These are phyloP conservation scores for Aureobasidium pullulans DNA, from an alignment of 2,329 filamentous ascomycete genomes.

Conservation along the genomic window DNA sequence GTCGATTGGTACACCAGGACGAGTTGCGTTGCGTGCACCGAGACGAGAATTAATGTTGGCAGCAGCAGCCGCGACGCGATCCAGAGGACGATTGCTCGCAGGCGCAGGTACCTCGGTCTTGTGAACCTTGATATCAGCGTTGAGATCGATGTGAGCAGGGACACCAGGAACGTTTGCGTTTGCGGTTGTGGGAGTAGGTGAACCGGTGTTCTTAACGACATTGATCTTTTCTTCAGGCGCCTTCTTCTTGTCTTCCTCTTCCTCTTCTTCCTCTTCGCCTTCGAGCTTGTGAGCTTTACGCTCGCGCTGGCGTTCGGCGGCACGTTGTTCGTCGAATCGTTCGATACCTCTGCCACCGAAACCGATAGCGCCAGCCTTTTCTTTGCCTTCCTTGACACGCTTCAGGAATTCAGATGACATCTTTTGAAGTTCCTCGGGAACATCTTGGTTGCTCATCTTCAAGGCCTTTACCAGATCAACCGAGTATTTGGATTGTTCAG, in stretches of 20 bases:
- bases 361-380: constrained; percentile 72
- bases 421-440: constrained; percentile 62
- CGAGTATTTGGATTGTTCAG: constrained; percentile 85
- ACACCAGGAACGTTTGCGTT: constrained; percentile 31
- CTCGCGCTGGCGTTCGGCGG: constrained; percentile 77
- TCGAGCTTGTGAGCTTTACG: constrained; percentile 85
- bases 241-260: constrained; percentile 56
- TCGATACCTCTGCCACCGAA: constrained; percentile 95
- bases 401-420: constrained; percentile 65
- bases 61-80: constrained; percentile 69
- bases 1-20: constrained; percentile 89
- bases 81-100: constrained; percentile 54
- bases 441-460: constrained; percentile 79
- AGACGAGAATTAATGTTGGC: constrained; percentile 86
- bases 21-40: constrained; percentile 75
- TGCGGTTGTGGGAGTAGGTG: constrained; percentile 11
- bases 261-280: constrained; percentile 72
- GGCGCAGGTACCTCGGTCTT: constrained; percentile 53
- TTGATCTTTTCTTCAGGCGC: constrained; percentile 44
- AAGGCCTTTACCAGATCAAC: constrained; percentile 83
- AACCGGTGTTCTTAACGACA: constrained; percentile 17
- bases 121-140: constrained; percentile 65
- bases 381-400: constrained; percentile 87
- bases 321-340: constrained; percentile 81
- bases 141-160: constrained; percentile 52